phyloP scores from a whole-genome alignment of 805 yeast species.

The Pichia cephalocereana region DNA sequence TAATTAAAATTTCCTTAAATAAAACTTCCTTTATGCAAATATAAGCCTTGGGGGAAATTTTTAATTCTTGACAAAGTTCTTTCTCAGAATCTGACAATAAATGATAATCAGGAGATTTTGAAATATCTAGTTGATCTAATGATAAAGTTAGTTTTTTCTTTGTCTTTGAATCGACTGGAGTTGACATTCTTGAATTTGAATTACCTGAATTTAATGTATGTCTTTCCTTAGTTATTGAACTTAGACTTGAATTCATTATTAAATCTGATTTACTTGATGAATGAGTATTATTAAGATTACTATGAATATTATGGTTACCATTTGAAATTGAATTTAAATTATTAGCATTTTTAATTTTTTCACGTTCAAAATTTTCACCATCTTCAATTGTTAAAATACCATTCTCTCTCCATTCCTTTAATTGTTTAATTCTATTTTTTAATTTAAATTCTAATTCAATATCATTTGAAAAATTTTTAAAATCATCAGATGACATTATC shows the following conservation, averaged over 20 bases:
- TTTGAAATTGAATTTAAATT: not conserved
- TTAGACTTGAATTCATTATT: not conserved
- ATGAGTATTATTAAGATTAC: not conserved
- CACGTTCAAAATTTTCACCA: conserved; percentile 83
- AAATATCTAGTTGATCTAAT: conserved; percentile 53
- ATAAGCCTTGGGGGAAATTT: conserved; percentile 89
- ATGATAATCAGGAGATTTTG: conserved; percentile 74
- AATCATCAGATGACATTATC: conserved; percentile 73
- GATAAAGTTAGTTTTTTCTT: conserved; percentile 23
- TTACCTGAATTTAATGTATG: conserved; percentile 24
- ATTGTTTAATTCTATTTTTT: conserved; percentile 73
- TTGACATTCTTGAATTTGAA: conserved; percentile 23
- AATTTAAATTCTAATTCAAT: conserved; percentile 69
- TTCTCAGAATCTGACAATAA: conserved; percentile 83
- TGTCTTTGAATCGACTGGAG: conserved; percentile 14
- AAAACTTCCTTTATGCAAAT: conserved; percentile 84
- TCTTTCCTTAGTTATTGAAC: conserved; percentile 16
- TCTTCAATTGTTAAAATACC: conserved; percentile 80
- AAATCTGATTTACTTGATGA: conserved; percentile 6
- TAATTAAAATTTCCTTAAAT: conserved; percentile 77
- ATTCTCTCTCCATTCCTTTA: conserved; percentile 88
- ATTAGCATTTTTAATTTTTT: conserved; percentile 38
- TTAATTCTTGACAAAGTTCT: conserved; percentile 69
- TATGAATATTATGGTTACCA: conserved; percentile 7
- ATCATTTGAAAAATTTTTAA: conserved; percentile 63